A percentile compares a stretch with the other conserved stretches of the same genome.
Conservation (phyloP, 148 eudicot species). For the Amaranthus cruentus region DNA sequence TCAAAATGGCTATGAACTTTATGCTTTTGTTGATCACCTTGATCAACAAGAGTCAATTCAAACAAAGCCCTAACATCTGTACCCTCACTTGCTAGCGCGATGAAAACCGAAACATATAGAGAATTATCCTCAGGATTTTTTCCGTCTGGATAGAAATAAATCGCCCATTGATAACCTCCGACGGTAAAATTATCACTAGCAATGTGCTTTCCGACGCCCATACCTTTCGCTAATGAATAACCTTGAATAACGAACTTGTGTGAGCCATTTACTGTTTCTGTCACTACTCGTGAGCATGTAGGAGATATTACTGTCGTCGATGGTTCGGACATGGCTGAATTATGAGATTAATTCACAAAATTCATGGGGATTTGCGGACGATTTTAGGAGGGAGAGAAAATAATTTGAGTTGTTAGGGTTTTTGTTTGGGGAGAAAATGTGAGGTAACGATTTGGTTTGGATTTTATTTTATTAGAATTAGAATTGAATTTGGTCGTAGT, state of each 20-base stretch:
- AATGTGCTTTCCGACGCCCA: constrained; percentile 49
- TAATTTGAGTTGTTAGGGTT: not conserved
- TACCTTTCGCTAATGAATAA: constrained; percentile 41
- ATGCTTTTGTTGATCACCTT: constrained; percentile 39
- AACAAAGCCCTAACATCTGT: constrained; percentile 46
- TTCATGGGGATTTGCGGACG: not conserved
- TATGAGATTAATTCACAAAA: not conserved
- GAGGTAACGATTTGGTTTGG: not conserved
- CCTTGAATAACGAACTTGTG: constrained; percentile 45
- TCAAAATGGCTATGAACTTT: constrained; percentile 50
- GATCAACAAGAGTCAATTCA: constrained; percentile 42
- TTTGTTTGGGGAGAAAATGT: not conserved
- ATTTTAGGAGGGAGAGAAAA: not conserved
- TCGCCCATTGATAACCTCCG: constrained; percentile 51
- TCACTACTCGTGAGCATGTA: constrained; percentile 33
- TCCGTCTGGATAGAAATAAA: constrained; percentile 49
- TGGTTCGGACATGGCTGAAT: constrained; percentile 29
- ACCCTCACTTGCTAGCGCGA: constrained; percentile 45
- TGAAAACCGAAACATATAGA: constrained; percentile 43
- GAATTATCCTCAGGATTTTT: constrained; percentile 49
- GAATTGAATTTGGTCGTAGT: too few relatives aligned
- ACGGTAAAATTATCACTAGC: constrained; percentile 45
- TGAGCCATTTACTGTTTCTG: constrained; percentile 38
- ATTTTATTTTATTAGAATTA: too few relatives aligned
- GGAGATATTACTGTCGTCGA: constrained; percentile 24